Evolutionary conservation across 192 early-diverging fungal genomes (phyloP), one percentile per base, ranked within the genome.

Genomic region (Rhizoclosmatium globosum): DNA sequence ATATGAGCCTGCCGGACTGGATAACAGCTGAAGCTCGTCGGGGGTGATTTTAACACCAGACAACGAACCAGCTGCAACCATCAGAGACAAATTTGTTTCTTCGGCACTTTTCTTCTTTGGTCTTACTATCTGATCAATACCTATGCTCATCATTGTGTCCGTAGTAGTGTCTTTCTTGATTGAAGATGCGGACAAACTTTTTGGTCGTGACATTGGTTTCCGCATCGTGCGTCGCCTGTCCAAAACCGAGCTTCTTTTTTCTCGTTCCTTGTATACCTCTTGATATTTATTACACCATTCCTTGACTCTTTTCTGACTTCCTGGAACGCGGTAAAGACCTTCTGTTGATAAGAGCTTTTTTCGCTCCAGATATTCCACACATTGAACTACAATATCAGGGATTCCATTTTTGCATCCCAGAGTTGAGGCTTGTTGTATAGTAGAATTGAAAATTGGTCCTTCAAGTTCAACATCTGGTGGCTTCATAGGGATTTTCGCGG

Each of bases 291-390:
- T 43, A 79, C 68, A 42, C 67, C 78, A 85, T 6, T 53, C 45
- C 39, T 68, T 76, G 48, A 85, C 83, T 3, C 78, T 61, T 19
- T 79, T 78, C 19, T 53, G n/a, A 46, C 42, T 39, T 19, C 69
- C 69, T n/a, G 69, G 50, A 71, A 71, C 53, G 17, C 50, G 77
- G 70, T 85, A 85, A 13, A 85, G 57, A 7, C 81, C 83, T 74
- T 85, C 77, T 3, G 67, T 80, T 41, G 19, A 23, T 13, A 85
- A 46, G 4, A 59, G 38, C 3, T 41, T 47, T 7, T 44, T 67
- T 11, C 15, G 17, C n/a, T 71, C 50, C 13, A 71, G n/a, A 39
- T 71, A 56, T 56, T 47, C 69, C 11, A 71, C 44, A 21, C 78
- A 79, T 19, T 62, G 68, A 17, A 79, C 21, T 38, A 79, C 62